phyloP scores from a whole-genome alignment of 345 rosid species.

The Camelina neglecta region DNA sequence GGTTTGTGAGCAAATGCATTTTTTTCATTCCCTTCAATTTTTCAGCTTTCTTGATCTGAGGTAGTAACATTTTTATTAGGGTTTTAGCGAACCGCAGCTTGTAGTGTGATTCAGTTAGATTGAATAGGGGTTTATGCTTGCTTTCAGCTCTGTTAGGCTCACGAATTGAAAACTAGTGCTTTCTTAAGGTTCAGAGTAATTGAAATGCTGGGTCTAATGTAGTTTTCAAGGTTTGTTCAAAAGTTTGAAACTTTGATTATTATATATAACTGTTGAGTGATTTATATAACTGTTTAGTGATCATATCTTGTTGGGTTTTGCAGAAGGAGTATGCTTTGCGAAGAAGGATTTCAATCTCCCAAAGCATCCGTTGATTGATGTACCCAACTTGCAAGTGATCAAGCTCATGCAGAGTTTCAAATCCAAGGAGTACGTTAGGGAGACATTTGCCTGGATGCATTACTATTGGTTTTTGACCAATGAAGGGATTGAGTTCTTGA shows the following conservation, averaged over 20 bases:
- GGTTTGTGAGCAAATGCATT: constrained; percentile 33
- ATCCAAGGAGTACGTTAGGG: constrained; percentile 74
- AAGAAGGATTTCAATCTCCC: constrained; percentile 80
- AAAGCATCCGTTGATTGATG: constrained; percentile 76
- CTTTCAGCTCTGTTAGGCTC: neutral
- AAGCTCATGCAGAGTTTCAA: constrained; percentile 87
- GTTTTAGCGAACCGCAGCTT: neutral
- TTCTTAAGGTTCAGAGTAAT: neutral
- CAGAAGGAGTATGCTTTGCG: constrained; percentile 83
- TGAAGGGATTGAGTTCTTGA: constrained; percentile 72
- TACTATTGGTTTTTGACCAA: constrained; percentile 74
- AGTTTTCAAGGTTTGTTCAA: neutral
- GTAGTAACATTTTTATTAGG: neutral
- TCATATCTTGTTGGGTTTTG: neutral
- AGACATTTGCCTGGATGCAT: constrained; percentile 79
- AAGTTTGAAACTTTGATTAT: neutral
- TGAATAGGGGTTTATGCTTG: neutral
- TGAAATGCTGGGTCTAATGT: constrained; percentile 3
- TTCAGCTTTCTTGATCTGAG: neutral
- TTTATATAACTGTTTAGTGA: neutral
- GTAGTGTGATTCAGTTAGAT: neutral
- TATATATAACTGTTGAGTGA: neutral
- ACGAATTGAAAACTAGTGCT: neutral
- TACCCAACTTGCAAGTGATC: constrained; percentile 79
- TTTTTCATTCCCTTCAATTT: neutral